phyloP scores from a whole-genome alignment of 768 basidiomycete genomes.

The Saitozyma podzolica region DNA sequence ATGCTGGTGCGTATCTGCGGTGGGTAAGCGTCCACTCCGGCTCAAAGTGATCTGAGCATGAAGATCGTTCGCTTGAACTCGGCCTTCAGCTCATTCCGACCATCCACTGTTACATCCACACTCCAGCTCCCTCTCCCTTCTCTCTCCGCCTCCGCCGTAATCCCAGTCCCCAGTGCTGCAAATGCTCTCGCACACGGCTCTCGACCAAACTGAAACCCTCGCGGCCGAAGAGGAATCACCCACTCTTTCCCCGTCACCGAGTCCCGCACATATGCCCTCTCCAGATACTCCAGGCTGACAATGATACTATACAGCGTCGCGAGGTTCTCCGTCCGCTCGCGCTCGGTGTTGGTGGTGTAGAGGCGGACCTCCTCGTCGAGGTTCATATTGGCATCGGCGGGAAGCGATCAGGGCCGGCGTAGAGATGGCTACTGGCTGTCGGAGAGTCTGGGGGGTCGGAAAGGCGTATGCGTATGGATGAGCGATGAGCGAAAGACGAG shows the following conservation, averaged over 20 bases:
- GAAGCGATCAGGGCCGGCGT: too few relatives aligned
- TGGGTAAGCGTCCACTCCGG: not conserved
- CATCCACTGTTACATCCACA: not conserved
- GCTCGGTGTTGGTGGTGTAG: conserved; percentile 80
- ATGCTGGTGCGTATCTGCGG: conserved; percentile 91
- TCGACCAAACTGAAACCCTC: too few relatives aligned
- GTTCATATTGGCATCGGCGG: conserved; percentile 37
- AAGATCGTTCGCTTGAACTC: not conserved
- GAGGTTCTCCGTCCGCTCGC: conserved; percentile 82
- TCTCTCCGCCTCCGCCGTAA: not conserved
- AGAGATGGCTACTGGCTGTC: too few relatives aligned
- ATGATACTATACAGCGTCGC: conserved; percentile 90
- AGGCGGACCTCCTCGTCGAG: conserved; percentile 91
- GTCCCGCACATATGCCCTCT: conserved; percentile 92
- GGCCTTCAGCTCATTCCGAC: too few relatives aligned
- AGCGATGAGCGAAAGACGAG: too few relatives aligned
- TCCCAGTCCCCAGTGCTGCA: conserved; percentile 2
- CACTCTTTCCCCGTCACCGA: conserved; percentile 87
- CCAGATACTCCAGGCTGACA: conserved; percentile 87
- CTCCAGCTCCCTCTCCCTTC: too few relatives aligned
- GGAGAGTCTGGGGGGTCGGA: too few relatives aligned
- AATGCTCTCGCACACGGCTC: not conserved
- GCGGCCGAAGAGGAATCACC: conserved; percentile 49
- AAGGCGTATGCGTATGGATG: too few relatives aligned
- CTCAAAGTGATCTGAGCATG: not conserved